These are phyloP conservation scores for Kalanchoe fedtschenkoi DNA, from an alignment of 164 flowering plant species.

Conservation along the genomic window DNA sequence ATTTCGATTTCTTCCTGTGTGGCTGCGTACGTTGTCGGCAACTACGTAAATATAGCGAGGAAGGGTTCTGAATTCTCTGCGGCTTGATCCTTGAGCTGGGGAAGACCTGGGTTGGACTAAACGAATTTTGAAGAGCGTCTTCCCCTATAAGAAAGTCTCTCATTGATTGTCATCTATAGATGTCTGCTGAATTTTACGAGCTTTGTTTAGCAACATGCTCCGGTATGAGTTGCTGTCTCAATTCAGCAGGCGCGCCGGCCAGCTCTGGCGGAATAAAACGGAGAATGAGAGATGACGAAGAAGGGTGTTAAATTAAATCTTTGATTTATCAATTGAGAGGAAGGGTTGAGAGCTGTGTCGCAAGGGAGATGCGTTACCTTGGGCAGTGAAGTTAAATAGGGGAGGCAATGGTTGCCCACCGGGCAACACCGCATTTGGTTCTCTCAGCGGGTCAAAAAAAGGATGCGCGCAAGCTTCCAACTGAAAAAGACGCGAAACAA, in stretches of 20 bases:
- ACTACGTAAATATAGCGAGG: no score
- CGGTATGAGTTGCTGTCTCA: slow-evolving; percentile 1
- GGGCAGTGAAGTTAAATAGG: slow-evolving; percentile 70
- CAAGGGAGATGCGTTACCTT: slow-evolving; percentile 45
- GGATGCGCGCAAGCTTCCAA: slow-evolving; percentile 93
- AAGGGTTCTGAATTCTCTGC: no score
- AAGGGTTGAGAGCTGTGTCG: neutral
- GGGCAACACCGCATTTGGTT: slow-evolving; percentile 63
- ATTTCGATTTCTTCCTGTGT: no score
- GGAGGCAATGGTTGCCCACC: slow-evolving; percentile 74
- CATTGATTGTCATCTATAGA: no score
- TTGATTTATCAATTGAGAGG: neutral
- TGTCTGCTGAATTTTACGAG: no score
- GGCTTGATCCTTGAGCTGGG: no score
- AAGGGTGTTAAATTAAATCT: no score
- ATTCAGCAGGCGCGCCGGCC: neutral
- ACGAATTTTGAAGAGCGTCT: no score
- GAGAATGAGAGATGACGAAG: neutral
- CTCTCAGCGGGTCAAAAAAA: slow-evolving; percentile 82
- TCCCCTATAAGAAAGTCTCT: no score
- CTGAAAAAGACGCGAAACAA: slow-evolving; percentile 22
- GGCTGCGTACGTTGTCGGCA: no score
- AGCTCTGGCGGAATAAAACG: neutral
- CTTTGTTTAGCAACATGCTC: neutral
- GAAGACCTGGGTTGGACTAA: no score